These are phyloP conservation scores for Mercurialis annua DNA, from an alignment of 345 rosid species.

Conservation along the genomic window DNA sequence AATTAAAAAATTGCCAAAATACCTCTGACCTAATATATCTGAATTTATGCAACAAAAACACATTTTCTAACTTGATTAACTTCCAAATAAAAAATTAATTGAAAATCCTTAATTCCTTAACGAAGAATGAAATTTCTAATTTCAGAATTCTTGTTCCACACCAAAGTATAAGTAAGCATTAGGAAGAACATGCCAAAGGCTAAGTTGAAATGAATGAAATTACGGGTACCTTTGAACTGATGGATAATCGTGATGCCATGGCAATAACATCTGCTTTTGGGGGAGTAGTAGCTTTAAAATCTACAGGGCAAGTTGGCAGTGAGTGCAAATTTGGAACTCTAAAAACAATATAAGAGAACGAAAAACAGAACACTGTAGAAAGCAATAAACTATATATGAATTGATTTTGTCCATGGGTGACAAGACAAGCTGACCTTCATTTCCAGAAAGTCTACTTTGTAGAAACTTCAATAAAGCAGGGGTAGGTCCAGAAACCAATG, in stretches of 20 bases:
- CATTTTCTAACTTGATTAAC: too few relatives aligned
- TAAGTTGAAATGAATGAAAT: background rate
- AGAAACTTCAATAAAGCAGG: slow-evolving; percentile 75
- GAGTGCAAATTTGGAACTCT: background rate
- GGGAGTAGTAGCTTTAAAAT: slow-evolving; percentile 51
- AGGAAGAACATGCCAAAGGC: background rate
- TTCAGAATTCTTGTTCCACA: too few relatives aligned
- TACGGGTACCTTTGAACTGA: slow-evolving; percentile 67
- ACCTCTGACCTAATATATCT: too few relatives aligned
- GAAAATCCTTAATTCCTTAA: too few relatives aligned
- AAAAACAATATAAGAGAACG: slow-evolving; percentile 6
- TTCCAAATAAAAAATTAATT: too few relatives aligned
- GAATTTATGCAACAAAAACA: too few relatives aligned
- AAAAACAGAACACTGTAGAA: slow-evolving; percentile 12
- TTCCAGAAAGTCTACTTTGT: slow-evolving; percentile 70
- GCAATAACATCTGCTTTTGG: slow-evolving; percentile 59
- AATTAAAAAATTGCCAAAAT: too few relatives aligned
- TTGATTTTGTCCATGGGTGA: background rate
- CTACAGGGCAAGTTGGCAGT: slow-evolving; percentile 27
- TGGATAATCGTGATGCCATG: slow-evolving; percentile 76
- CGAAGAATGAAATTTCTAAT: too few relatives aligned
- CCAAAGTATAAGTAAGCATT: too few relatives aligned
- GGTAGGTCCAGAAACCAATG: slow-evolving; percentile 90
- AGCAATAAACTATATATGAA: background rate
- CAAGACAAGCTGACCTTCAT: slow-evolving; percentile 53